Evolutionary conservation across 352 stramenopile species (phyloP).

Genomic region (Globisporangium paddicum): DNA sequence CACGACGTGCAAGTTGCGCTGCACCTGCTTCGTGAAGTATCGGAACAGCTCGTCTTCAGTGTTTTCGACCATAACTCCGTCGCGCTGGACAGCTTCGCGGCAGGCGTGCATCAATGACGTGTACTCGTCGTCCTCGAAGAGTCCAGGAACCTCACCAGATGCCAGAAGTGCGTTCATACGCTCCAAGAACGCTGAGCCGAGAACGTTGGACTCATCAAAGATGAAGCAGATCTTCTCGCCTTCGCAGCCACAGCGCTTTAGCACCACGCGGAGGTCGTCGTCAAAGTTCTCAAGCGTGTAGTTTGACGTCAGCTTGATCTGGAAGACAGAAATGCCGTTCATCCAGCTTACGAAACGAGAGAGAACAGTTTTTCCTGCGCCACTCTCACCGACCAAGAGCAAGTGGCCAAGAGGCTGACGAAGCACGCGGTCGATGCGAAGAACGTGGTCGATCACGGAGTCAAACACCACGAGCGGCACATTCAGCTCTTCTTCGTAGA

Average conservation of each 20-base stretch:
- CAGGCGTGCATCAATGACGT: conserved; percentile 95
- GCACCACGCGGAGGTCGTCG: conserved; percentile 97
- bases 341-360: conserved; percentile 99
- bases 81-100: conserved; percentile 92
- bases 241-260: conserved; percentile 96
- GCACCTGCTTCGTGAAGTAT: conserved; percentile 98
- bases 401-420: conserved; percentile 98
- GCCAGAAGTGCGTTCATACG: conserved; percentile 99
- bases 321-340: conserved; percentile 99
- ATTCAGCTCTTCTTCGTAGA: conserved; percentile 99
- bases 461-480: conserved; percentile 99
- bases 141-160: conserved; percentile 98
- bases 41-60: conserved; percentile 94
- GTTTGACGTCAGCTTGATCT: conserved; percentile 99
- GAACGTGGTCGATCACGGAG: conserved; percentile 98
- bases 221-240: conserved; percentile 99
- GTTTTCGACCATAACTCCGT: conserved; percentile 88
- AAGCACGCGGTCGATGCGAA: conserved; percentile 98
- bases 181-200: conserved; percentile 98
- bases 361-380: conserved; percentile 98
- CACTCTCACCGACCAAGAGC: conserved; percentile 97
- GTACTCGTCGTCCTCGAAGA: conserved; percentile 99
- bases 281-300: conserved; percentile 99
- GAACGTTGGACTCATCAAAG: conserved; percentile 99
- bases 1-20: conserved; percentile 99